Conservation (phyloP, 2,329 filamentous ascomycete genomes). For the Cercospora sojina region DNA sequence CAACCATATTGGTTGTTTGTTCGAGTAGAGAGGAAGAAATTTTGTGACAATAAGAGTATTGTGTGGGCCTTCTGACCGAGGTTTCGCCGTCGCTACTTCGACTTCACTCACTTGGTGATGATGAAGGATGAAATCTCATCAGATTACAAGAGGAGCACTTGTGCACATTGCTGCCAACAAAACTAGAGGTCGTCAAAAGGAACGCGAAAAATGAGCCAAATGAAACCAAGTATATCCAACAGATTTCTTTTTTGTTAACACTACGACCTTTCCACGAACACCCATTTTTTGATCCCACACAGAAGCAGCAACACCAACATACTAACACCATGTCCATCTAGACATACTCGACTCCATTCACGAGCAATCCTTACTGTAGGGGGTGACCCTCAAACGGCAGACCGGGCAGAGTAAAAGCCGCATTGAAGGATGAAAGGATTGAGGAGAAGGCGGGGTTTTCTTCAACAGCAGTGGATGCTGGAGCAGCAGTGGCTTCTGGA, state of each 20-base stretch:
- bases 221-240: not conserved
- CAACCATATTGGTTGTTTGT: not conserved
- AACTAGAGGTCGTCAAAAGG: not conserved
- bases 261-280: not conserved
- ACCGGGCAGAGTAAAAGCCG: not conserved
- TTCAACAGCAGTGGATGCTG: not conserved
- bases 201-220: not conserved
- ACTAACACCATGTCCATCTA: not conserved
- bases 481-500: not conserved
- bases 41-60: not conserved
- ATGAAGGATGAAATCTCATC: not conserved
- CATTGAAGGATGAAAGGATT: not conserved
- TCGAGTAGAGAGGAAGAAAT: not conserved
- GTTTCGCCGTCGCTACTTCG: not conserved
- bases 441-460: not conserved
- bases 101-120: not conserved
- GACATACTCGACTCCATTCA: not conserved
- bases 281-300: not conserved
- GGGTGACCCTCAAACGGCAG: not conserved
- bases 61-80: not conserved
- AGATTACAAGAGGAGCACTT: not conserved
- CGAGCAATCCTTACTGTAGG: not conserved
- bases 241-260: not conserved
- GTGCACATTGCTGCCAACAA: not conserved
- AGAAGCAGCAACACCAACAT: not conserved